These are phyloP conservation scores for Platanthera guangdongensis DNA, from an alignment of 106 monocot genomes.

Conservation along the genomic window DNA sequence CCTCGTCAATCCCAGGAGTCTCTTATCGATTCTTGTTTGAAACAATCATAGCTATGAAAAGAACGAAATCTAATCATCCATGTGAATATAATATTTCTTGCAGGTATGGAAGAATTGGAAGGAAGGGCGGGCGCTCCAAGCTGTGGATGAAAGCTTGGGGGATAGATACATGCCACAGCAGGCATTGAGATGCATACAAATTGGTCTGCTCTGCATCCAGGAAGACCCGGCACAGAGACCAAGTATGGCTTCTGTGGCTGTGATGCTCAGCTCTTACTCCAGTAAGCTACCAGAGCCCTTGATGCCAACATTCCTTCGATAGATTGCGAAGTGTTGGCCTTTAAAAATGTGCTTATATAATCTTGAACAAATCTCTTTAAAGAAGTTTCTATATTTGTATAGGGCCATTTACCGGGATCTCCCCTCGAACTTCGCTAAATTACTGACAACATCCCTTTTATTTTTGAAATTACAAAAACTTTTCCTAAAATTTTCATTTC, in stretches of 20 bases:
- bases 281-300: not conserved
- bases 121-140: constrained; percentile 8
- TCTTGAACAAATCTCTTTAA: not conserved
- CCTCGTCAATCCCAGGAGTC: too few species aligned
- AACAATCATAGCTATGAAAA: too few species aligned
- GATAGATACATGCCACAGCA: constrained; percentile 22
- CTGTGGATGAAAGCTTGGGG: constrained; percentile 38
- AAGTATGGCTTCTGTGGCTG: constrained; percentile 36
- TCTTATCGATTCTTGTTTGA: too few species aligned
- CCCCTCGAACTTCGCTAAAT: too few species aligned
- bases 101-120: constrained; percentile 11
- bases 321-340: not conserved
- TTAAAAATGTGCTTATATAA: not conserved
- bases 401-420: too few species aligned
- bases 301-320: constrained; percentile 3
- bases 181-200: constrained; percentile 32
- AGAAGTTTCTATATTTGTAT: not conserved
- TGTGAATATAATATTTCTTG: not conserved
- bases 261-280: constrained; percentile 23
- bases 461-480: too few species aligned
- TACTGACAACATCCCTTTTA: too few species aligned
- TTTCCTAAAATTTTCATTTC: too few species aligned
- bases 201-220: constrained; percentile 54
- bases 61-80: too few species aligned
- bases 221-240: constrained; percentile 45